phyloP scores from a whole-genome alignment of 2,329 filamentous ascomycete genomes.

The Lasiodiplodia sp. region DNA sequence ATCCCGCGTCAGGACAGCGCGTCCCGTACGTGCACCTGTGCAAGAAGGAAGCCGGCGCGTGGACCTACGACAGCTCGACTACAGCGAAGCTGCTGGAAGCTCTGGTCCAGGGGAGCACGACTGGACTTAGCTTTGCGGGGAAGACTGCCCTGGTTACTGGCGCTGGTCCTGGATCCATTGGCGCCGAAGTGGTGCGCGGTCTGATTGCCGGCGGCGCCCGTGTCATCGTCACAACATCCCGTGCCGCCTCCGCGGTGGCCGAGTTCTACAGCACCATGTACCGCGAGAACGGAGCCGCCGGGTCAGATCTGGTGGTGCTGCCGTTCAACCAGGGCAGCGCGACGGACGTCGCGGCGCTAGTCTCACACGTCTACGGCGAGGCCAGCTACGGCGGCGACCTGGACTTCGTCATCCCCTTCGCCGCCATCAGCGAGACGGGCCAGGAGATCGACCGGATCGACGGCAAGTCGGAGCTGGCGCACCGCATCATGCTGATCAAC shows the following conservation, averaged over 20 bases:
- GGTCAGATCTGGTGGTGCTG: constrained; percentile 45
- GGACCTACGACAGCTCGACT: background rate
- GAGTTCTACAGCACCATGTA: constrained; percentile 48
- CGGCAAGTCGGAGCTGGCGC: constrained; percentile 47
- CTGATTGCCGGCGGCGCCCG: constrained; percentile 46
- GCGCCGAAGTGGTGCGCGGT: constrained; percentile 41
- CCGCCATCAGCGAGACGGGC: constrained; percentile 49
- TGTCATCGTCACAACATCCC: constrained; percentile 52
- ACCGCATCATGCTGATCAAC: constrained; percentile 53
- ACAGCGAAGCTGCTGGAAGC: background rate
- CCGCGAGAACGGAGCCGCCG: constrained; percentile 40
- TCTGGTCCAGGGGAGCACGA: background rate
- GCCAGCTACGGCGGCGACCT: constrained; percentile 35
- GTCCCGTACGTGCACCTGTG: background rate
- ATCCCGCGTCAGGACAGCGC: background rate
- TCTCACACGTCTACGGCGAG: constrained; percentile 48
- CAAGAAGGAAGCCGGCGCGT: background rate
- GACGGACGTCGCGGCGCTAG: constrained; percentile 47
- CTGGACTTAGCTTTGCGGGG: constrained; percentile 35
- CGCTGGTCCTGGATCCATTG: constrained; percentile 48
- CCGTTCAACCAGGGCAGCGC: constrained; percentile 53
- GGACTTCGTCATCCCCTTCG: constrained; percentile 53
- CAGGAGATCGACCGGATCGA: constrained; percentile 47
- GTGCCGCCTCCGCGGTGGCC: constrained; percentile 38
- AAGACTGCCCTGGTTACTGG: constrained; percentile 48